phyloP scores from a whole-genome alignment of 2,329 filamentous ascomycete genomes.

The Ophiostoma pallidulum region DNA sequence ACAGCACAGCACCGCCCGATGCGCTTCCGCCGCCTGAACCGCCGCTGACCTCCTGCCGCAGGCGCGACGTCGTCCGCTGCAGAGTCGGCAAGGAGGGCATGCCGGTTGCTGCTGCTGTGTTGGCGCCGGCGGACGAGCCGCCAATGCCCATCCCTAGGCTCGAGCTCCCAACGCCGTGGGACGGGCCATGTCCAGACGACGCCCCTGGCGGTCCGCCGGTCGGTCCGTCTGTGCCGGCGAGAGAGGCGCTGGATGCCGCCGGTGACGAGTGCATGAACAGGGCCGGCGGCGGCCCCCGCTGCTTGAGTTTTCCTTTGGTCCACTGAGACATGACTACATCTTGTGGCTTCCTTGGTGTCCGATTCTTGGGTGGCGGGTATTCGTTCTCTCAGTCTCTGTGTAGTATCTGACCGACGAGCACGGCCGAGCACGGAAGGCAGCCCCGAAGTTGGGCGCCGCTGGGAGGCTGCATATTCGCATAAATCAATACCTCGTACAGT shows the following conservation, averaged over 20 bases:
- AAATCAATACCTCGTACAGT: too few relatives aligned
- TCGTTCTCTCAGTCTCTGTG: too few relatives aligned
- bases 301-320: conserved; percentile 36
- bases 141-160: neutral
- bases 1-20: neutral
- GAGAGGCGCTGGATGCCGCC: conserved; percentile 60
- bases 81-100: conserved; percentile 11
- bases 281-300: conserved; percentile 54
- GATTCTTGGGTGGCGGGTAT: too few relatives aligned
- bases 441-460: too few relatives aligned
- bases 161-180: neutral
- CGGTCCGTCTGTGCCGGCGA: conserved; percentile 33
- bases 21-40: neutral
- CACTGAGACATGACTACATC: conserved; percentile 31
- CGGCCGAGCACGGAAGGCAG: too few relatives aligned
- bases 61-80: conserved; percentile 14
- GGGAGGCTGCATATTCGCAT: too few relatives aligned
- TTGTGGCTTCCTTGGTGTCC: neutral
- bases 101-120: neutral
- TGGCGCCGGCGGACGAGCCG: neutral
- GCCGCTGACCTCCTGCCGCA: conserved; percentile 10
- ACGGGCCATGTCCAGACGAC: neutral
- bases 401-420: too few relatives aligned
- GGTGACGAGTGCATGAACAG: conserved; percentile 77
- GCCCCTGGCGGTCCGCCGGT: neutral